These are phyloP conservation scores for Tilletia walkeri DNA, from an alignment of 1,284 basidiomycete species.

Conservation along the genomic window DNA sequence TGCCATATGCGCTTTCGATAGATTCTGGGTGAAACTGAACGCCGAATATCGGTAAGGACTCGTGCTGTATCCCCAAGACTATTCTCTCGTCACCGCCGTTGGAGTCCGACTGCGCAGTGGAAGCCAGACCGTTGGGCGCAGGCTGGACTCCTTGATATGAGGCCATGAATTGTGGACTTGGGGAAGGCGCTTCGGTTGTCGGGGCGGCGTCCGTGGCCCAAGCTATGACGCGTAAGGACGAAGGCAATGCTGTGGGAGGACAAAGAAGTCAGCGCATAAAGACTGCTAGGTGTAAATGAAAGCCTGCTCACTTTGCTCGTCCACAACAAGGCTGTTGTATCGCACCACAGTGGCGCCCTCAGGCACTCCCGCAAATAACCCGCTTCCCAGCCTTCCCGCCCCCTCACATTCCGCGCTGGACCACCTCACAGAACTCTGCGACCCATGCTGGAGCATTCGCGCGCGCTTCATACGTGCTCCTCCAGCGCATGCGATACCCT, in stretches of 20 bases:
- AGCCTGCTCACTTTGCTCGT: slow-evolving; percentile 44
- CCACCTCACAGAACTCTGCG: slow-evolving; percentile 32
- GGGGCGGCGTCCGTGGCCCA: slow-evolving; percentile 51
- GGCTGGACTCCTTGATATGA: neutral
- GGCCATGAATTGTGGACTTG: neutral
- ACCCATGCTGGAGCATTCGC: slow-evolving; percentile 39
- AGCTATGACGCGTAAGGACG: slow-evolving; percentile 59
- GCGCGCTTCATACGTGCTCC: slow-evolving; percentile 62
- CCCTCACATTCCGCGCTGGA: neutral
- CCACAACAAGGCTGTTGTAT: slow-evolving; percentile 66
- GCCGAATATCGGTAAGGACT: slow-evolving; percentile 70
- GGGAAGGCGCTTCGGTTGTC: slow-evolving; percentile 23
- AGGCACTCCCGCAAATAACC: slow-evolving; percentile 66
- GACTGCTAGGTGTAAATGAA: neutral
- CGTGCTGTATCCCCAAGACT: slow-evolving; percentile 50
- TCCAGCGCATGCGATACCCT: slow-evolving; percentile 77
- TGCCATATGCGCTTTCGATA: slow-evolving; percentile 41
- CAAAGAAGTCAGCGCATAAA: neutral
- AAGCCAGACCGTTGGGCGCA: slow-evolving; percentile 21
- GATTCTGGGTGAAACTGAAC: slow-evolving; percentile 89
- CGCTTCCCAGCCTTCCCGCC: slow-evolving; percentile 32
- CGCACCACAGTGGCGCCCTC: slow-evolving; percentile 71
- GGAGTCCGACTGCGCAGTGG: neutral
- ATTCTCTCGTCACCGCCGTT: slow-evolving; percentile 22
- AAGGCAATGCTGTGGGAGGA: slow-evolving; percentile 54